Evolutionary conservation across 352 stramenopile genomes (phyloP).

Genomic region (Pythium monospermum): DNA sequence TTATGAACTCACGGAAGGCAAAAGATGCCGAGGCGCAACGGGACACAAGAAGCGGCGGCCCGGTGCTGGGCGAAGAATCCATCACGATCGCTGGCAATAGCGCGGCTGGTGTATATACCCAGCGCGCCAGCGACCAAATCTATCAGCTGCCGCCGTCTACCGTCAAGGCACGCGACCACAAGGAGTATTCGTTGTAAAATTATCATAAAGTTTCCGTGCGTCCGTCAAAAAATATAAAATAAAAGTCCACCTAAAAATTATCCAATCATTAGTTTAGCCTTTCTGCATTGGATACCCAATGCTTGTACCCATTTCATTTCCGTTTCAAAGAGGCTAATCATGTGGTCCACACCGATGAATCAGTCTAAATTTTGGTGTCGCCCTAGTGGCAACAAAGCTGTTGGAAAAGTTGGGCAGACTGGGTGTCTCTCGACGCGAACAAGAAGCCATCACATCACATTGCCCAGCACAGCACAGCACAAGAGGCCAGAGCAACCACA

Average conservation of each 20-base stretch:
- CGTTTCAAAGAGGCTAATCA: conserved; percentile 1
- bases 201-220: no score
- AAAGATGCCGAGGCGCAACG: conserved; percentile 8
- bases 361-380: background rate
- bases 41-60: background rate
- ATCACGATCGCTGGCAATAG: conserved; percentile 15
- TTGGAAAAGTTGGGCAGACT: no score
- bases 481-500: no score
- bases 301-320: no score
- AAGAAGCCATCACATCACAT: no score
- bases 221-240: no score
- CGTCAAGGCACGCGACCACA: conserved; percentile 8
- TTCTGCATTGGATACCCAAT: no score
- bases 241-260: no score
- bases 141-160: conserved; percentile 1
- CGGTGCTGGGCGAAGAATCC: conserved; percentile 11
- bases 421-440: no score
- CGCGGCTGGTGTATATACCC: background rate
- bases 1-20: conserved; percentile 22
- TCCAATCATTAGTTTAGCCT: no score
- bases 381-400: background rate
- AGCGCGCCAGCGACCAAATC: conserved; percentile 6
- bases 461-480: no score
- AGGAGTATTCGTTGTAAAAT: conserved; percentile 19
- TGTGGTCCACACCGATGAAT: background rate